Percentiles rank a stretch among this genome's conserved stretches.
phyloP scores from a whole-genome alignment of 2,329 filamentous ascomycete species.

The Hyphodiscus sp. region DNA sequence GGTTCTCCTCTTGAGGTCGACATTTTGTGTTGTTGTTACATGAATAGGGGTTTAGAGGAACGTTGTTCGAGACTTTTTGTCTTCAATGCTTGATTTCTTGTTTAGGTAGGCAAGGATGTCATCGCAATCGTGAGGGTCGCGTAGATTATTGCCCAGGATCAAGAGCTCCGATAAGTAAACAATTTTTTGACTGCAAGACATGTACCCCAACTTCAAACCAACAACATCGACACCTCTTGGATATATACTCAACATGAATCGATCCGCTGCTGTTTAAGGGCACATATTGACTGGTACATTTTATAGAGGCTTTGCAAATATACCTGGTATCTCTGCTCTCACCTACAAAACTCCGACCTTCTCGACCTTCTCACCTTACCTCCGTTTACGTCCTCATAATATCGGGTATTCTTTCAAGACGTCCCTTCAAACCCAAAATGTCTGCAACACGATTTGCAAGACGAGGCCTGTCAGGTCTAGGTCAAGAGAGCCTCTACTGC shows the following conservation, averaged over 20 bases:
- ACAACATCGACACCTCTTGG: background rate
- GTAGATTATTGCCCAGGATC: background rate
- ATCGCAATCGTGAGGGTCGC: background rate
- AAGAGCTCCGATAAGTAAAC: background rate
- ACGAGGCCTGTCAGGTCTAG: conserved; percentile 5
- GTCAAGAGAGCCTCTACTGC: conserved; percentile 10
- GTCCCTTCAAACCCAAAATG: conserved; percentile 6
- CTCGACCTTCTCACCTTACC: conserved; percentile 2
- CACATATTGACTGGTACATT: background rate
- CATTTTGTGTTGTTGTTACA: conserved; percentile 31
- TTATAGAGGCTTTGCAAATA: background rate
- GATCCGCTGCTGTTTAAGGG: background rate
- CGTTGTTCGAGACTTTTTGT: background rate
- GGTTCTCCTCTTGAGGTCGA: conserved; percentile 42
- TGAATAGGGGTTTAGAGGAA: conserved; percentile 3
- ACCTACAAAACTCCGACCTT: background rate
- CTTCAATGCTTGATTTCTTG: conserved; percentile 1
- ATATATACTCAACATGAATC: no score
- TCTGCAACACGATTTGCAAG: conserved; percentile 10
- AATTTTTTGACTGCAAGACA: background rate
- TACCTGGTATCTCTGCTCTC: background rate
- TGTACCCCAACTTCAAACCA: no score
- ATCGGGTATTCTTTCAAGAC: background rate
- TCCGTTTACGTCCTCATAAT: background rate
- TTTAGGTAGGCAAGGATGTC: conserved; percentile 13